Conservation (phyloP, 805 yeast genomes). For the Ogataea sp. region DNA sequence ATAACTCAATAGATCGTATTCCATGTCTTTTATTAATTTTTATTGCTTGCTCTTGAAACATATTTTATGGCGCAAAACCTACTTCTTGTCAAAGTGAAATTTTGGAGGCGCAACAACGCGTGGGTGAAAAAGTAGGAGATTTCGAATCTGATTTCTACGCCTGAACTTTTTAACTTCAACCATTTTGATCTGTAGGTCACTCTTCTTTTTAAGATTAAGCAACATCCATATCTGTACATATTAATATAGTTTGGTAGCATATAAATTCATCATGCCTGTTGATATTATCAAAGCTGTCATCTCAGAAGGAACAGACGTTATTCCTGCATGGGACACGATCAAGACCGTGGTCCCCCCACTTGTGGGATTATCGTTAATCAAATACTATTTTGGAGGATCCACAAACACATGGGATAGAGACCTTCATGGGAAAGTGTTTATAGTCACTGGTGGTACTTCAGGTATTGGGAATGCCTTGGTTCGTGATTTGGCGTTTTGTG, state of each 20-base stretch:
- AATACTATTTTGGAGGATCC: constrained; percentile 73
- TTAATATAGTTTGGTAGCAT: neutral
- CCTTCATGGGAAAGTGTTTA: constrained; percentile 79
- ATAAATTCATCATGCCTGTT: constrained; percentile 57
- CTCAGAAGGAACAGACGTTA: constrained; percentile 61
- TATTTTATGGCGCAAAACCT: too few species aligned
- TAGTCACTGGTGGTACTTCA: constrained; percentile 89
- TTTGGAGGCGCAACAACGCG: too few species aligned
- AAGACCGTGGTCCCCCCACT: constrained; percentile 51
- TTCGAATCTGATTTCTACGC: too few species aligned
- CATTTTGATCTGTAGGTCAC: neutral
- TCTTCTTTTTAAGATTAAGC: too few species aligned
- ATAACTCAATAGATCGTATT: too few species aligned
- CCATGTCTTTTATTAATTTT: too few species aligned
- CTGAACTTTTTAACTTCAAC: too few species aligned
- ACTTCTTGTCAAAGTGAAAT: too few species aligned
- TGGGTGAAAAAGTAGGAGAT: too few species aligned
- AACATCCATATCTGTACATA: too few species aligned
- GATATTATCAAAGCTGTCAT: constrained; percentile 66
- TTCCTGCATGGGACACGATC: constrained; percentile 68
- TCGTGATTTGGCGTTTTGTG: constrained; percentile 63
- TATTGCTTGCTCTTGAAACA: too few species aligned
- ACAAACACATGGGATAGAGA: constrained; percentile 88
- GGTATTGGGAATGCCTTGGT: constrained; percentile 81
- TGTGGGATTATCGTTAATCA: constrained; percentile 38